Percentiles rank a stretch among this genome's conserved stretches.
phyloP scores from a whole-genome alignment of 1,284 basidiomycete species.

The Ceratobasidium sp. region DNA sequence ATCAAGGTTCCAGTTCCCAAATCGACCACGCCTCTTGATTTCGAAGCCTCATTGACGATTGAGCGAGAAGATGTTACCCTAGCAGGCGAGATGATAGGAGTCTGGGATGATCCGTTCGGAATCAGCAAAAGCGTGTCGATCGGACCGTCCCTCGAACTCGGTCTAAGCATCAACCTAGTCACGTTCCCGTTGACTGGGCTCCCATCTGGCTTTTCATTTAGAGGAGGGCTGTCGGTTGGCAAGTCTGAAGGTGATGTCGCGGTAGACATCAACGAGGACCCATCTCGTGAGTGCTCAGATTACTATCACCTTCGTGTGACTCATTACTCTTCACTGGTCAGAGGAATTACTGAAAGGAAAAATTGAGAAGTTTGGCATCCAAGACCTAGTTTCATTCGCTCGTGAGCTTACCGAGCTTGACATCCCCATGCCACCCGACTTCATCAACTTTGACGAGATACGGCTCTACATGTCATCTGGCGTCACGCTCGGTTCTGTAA shows the following conservation, averaged over 20 bases:
- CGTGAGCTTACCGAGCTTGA: background rate
- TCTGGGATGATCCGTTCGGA: conserved; percentile 15
- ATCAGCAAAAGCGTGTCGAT: background rate
- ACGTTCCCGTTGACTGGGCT: background rate
- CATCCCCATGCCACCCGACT: background rate
- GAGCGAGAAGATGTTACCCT: too few species aligned
- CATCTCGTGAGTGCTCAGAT: background rate
- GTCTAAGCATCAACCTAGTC: background rate
- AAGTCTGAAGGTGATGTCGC: background rate
- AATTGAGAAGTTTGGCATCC: background rate
- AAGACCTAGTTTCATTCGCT: conserved; percentile 5
- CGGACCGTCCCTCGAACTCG: conserved; percentile 14
- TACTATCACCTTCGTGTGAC: background rate
- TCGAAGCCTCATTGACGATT: too few species aligned
- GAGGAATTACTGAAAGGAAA: conserved; percentile 1
- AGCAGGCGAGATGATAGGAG: background rate
- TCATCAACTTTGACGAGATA: conserved; percentile 5
- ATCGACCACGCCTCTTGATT: background rate
- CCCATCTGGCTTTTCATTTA: background rate
- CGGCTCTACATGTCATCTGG: conserved; percentile 6
- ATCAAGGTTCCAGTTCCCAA: background rate
- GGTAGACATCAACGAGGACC: background rate
- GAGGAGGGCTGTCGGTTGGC: background rate
- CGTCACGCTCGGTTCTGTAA: background rate
- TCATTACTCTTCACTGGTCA: background rate